Evolutionary conservation across 768 basidiomycete species (phyloP), one percentile per base, ranked within the genome.

Genomic region (Mycena rebaudengoi): DNA sequence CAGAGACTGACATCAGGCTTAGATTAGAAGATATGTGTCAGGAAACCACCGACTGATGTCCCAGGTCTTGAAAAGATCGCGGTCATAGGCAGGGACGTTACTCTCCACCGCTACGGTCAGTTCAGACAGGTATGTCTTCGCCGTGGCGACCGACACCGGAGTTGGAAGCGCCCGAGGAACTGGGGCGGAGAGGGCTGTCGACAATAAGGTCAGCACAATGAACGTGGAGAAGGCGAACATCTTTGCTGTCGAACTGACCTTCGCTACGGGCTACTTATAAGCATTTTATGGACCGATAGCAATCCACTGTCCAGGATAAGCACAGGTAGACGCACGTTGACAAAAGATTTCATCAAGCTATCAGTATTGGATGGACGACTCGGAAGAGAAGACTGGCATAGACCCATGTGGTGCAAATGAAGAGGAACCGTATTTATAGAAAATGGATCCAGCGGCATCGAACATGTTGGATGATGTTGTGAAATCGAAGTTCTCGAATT

Each of bases 1-100:
- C 85, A 2, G 80, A 82, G 64, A 86, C 83, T 85, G n/a, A n/a
- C n/a, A 56, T 13, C 51, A 28, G 10, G 44, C 16, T 55, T 5
- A 45, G 52, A 12, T 44, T 48, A 29, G 20, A 25, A 21, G 37
- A 16, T 18, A 44, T 28, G 20, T 11, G 20, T n/a, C n/a, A n/a
- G n/a, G 26, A 59, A 39, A 33, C 13, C 26, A 76, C 82, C 48
- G 26, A 85, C 84, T 81, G 37, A 69, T 84, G 55, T 82, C 79
- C 85, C 85, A 87, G 21, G 76, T 78, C 49, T 79, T 77, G 78
- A 86, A 87, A 41, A 70, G 64, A 56, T 74, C 71, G 7, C 85
- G 67, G 23, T 60, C 58, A 64, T 83, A 83, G 3, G 82, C 79
- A 0, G 82, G 82, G 11, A 68, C 66, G 64, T 83, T 83, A 29